These are phyloP conservation scores for Heracleum sosnowskyi DNA, from an alignment of 129 eudicot species.

Conservation along the genomic window DNA sequence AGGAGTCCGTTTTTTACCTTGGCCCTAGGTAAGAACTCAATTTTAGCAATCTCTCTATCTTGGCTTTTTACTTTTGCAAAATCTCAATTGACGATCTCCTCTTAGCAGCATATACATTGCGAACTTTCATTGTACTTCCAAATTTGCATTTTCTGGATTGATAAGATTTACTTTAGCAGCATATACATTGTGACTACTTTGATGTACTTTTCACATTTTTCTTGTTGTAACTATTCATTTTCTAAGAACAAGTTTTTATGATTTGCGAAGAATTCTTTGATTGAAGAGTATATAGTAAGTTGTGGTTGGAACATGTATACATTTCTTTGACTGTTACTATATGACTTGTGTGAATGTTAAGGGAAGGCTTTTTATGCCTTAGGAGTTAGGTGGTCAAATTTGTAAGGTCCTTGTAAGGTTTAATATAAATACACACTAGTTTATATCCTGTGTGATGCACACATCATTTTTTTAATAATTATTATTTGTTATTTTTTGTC, in stretches of 20 bases:
- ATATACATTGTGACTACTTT: neutral
- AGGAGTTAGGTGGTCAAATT: neutral
- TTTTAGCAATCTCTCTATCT: neutral
- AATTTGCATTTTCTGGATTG: neutral
- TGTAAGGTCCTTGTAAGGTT: neutral
- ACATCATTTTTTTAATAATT: too few relatives aligned
- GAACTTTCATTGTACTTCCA: neutral
- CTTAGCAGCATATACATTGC: neutral
- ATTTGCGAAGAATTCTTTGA: neutral
- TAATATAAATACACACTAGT: too few relatives aligned
- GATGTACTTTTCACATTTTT: neutral
- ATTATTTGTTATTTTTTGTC: too few relatives aligned
- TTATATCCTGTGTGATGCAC: too few relatives aligned
- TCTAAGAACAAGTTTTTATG: neutral
- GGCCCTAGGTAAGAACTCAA: slow-evolving; percentile 41
- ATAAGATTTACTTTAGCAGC: neutral
- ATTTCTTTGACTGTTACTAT: neutral
- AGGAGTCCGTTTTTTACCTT: slow-evolving; percentile 38
- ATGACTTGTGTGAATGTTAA: neutral
- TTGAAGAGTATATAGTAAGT: neutral
- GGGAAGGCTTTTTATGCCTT: neutral
- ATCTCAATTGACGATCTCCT: neutral
- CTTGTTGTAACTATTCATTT: neutral
- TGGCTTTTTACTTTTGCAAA: neutral
- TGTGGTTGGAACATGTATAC: neutral